Base-by-base conservation (phyloP, 2,329 filamentous ascomycete species). In the Cyclaneusma minus region DNA sequence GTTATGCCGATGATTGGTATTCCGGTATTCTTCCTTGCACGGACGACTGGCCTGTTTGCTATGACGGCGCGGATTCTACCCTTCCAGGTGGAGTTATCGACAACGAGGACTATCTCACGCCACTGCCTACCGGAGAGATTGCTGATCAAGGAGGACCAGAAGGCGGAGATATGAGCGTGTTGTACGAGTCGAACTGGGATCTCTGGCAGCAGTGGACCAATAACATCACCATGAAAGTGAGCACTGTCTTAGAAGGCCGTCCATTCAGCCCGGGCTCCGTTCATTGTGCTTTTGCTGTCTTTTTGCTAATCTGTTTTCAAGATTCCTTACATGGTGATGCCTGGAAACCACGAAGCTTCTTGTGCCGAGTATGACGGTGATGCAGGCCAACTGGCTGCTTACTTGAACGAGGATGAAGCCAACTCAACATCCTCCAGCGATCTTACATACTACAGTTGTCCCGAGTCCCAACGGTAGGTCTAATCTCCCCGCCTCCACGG, bases 141-240 rank as follows among this genome's bases (percentile, higher is more conserved):
- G 30, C 59, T 9, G 52, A 55, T 38, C 56, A 62, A 35, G 59
- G 59, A 26, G 43, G 56, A 16, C 54, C 58, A 7, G 42, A 45
- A 3, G 59, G 59, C 26, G 59, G 59, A 27, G 59, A 63, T 31
- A 57, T 60, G 50, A 57, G 47, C 25, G 51, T 55, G 0, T 34
- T 64, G 9, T 63, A 63, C 39, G 59, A 63, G 41, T 54, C 50
- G 13, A 63, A 62, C 35, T 62, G 56, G 56, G 58, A 62, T 40
- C 45, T 62, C 5, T 62, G 58, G 57, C 58, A 62, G 38, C 55
- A 62, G 38, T 61, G 57, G 56, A 47, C 60, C 35, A 49, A 47
- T 34, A 40, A 39, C 6, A 41, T 62, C 24, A 52, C 54, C 7
- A 44, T 32, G n/a, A n/a, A n/a, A n/a, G n/a, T n/a, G n/a, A n/a